A percentile compares a stretch with the other conserved stretches of the same genome.
phyloP scores from a whole-genome alignment of 345 rosid genomes.

The Gossypium bickii region DNA sequence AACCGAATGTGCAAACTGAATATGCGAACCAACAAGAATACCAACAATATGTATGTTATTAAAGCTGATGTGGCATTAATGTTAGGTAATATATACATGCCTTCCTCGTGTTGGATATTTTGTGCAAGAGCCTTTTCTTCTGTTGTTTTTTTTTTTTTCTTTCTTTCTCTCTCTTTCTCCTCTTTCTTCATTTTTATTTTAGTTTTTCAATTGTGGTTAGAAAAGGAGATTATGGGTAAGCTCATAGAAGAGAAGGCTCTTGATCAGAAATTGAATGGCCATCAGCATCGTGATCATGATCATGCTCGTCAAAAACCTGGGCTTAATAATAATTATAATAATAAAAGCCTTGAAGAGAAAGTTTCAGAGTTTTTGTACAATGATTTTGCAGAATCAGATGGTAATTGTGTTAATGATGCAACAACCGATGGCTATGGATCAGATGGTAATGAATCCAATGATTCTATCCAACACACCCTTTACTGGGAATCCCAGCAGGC shows the following conservation, averaged over 20 bases:
- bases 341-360: conserved; percentile 32
- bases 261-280: not conserved
- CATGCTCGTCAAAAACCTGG: not conserved
- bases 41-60: not conserved
- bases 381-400: conserved; percentile 1
- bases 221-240: conserved; percentile 23
- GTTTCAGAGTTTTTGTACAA: conserved; percentile 23
- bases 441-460: not conserved
- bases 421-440: conserved; percentile 13
- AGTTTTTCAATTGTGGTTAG: not conserved
- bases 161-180: not conserved
- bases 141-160: too few species aligned
- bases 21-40: too few species aligned
- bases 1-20: too few species aligned
- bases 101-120: not conserved
- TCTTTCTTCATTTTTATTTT: not conserved
- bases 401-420: not conserved
- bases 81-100: not conserved
- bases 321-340: conserved; percentile 3
- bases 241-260: conserved; percentile 28
- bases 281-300: not conserved
- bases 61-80: not conserved
- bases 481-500: conserved; percentile 48
- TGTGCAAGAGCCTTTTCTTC: conserved; percentile 15
- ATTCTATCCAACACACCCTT: conserved; percentile 18